Percentiles rank a stretch among this genome's conserved stretches.
These are phyloP conservation scores for Picochlorum sp. DNA, from an alignment of 139 green algal species.

Conservation along the genomic window DNA sequence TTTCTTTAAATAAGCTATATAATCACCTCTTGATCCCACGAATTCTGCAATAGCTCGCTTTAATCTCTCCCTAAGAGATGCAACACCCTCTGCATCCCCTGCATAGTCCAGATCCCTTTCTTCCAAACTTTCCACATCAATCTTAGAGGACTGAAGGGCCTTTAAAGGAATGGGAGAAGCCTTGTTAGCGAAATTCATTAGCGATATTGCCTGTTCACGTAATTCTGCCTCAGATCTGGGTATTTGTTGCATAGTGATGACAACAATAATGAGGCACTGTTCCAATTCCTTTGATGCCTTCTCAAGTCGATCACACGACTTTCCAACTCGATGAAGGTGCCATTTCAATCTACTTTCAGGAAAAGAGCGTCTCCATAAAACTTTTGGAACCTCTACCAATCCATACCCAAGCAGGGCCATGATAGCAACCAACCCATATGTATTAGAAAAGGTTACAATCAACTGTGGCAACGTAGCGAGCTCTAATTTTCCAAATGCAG, in stretches of 20 bases:
- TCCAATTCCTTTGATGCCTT: slow-evolving; percentile 35
- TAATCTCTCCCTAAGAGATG: slow-evolving; percentile 31
- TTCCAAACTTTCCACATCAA: slow-evolving; percentile 22
- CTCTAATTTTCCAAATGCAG: slow-evolving; percentile 37
- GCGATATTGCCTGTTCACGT: slow-evolving; percentile 58
- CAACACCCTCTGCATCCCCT: slow-evolving; percentile 23
- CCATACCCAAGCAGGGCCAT: slow-evolving; percentile 81
- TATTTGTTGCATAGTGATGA: slow-evolving; percentile 55
- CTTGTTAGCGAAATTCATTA: slow-evolving; percentile 14
- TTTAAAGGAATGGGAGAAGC: slow-evolving; percentile 15
- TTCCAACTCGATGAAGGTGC: slow-evolving; percentile 30
- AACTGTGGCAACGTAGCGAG: slow-evolving; percentile 42
- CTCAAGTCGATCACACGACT: slow-evolving; percentile 38
- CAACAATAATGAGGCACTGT: slow-evolving; percentile 31
- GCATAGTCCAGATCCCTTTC: slow-evolving; percentile 35
- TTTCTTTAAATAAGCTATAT: slow-evolving; percentile 30
- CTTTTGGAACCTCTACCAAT: slow-evolving; percentile 76
- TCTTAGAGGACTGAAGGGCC: slow-evolving; percentile 10
- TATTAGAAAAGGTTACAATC: slow-evolving; percentile 75
- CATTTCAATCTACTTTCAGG: slow-evolving; percentile 37
- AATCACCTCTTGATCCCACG: slow-evolving; percentile 25
- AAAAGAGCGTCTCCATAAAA: slow-evolving; percentile 60
- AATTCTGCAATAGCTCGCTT: slow-evolving; percentile 30
- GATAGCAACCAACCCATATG: slow-evolving; percentile 73
- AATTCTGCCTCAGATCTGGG: slow-evolving; percentile 54